A percentile compares a stretch with the other conserved stretches of the same genome.
phyloP scores from a whole-genome alignment of 352 stramenopile species.

The Phytophthora pistaciae region DNA sequence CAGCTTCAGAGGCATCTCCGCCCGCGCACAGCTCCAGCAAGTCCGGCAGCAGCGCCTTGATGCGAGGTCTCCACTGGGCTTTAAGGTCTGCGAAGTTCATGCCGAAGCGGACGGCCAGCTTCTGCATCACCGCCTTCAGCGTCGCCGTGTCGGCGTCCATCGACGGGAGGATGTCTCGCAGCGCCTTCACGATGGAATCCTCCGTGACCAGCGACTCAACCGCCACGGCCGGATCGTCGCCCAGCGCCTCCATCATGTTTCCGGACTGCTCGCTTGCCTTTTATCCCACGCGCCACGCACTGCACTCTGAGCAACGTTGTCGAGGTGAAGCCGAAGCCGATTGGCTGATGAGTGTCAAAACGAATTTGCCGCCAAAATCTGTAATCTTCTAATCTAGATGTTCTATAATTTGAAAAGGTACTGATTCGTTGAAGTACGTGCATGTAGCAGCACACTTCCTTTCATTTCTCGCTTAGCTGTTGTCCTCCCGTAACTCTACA shows the following conservation, averaged over 20 bases:
- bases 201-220: slow-evolving; percentile 33
- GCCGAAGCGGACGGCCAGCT: slow-evolving; percentile 57
- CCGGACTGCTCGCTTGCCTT: background rate
- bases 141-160: slow-evolving; percentile 66
- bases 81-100: slow-evolving; percentile 58
- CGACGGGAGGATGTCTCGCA: slow-evolving; percentile 62
- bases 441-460: slow-evolving; percentile 7
- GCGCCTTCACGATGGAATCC: slow-evolving; percentile 38
- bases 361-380: slow-evolving; percentile 1
- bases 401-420: background rate
- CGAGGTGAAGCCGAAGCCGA: background rate
- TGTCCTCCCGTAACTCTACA: slow-evolving; percentile 16
- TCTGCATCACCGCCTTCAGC: slow-evolving; percentile 56
- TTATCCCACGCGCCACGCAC: slow-evolving; percentile 10
- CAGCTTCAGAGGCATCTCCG: slow-evolving; percentile 19
- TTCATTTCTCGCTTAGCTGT: slow-evolving; percentile 11
- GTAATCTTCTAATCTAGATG: background rate
- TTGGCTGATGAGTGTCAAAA: background rate
- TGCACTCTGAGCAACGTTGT: slow-evolving; percentile 1
- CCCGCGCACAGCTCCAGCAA: slow-evolving; percentile 47
- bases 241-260: slow-evolving; percentile 45
- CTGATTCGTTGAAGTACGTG: background rate
- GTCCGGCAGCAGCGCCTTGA: slow-evolving; percentile 63
- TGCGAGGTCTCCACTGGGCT: slow-evolving; percentile 47
- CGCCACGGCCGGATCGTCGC: slow-evolving; percentile 15